Conservation (phyloP, 225 moss, liverwort and hornwort species). For the Lunularia cruciata region DNA sequence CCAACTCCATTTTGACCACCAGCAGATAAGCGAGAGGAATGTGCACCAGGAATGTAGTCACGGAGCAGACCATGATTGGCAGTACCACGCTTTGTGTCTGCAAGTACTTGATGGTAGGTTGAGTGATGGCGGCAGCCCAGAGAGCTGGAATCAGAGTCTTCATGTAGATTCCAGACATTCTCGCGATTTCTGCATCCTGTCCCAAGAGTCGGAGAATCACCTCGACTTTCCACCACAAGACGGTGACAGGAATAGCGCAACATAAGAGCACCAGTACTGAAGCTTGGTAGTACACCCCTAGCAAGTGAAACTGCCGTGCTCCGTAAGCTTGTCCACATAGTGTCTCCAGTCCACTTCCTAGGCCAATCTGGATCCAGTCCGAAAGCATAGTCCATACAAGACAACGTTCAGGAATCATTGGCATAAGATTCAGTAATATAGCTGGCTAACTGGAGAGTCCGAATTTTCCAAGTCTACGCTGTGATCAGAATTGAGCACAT, state of each 20-base stretch:
- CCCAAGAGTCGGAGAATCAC: slow-evolving; percentile 31
- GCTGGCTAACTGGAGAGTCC: too few species aligned
- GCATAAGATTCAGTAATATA: too few species aligned
- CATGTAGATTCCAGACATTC: slow-evolving; percentile 20
- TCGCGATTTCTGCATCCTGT: slow-evolving; percentile 31
- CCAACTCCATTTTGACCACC: slow-evolving; percentile 20
- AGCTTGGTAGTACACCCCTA: slow-evolving; percentile 40
- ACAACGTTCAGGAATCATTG: too few species aligned
- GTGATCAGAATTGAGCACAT: too few species aligned
- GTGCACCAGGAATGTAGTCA: slow-evolving; percentile 29
- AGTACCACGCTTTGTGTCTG: slow-evolving; percentile 39
- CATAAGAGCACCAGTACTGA: not conserved
- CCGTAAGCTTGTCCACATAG: slow-evolving; percentile 43
- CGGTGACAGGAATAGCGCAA: slow-evolving; percentile 26
- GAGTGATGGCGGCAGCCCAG: slow-evolving; percentile 34
- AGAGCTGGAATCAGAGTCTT: slow-evolving; percentile 26
- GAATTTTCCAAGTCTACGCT: not conserved
- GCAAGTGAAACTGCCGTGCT: slow-evolving; percentile 27
- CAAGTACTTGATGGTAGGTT: slow-evolving; percentile 31
- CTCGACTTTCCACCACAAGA: slow-evolving; percentile 46
- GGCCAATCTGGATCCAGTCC: slow-evolving; percentile 22
- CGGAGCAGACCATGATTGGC: slow-evolving; percentile 34
- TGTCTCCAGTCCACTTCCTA: slow-evolving; percentile 39
- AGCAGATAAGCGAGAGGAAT: slow-evolving; percentile 21
- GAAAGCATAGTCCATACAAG: not conserved